Evolutionary conservation across 805 yeast genomes (phyloP).

Genomic region (Ogataea nakhonphanomensis): DNA sequence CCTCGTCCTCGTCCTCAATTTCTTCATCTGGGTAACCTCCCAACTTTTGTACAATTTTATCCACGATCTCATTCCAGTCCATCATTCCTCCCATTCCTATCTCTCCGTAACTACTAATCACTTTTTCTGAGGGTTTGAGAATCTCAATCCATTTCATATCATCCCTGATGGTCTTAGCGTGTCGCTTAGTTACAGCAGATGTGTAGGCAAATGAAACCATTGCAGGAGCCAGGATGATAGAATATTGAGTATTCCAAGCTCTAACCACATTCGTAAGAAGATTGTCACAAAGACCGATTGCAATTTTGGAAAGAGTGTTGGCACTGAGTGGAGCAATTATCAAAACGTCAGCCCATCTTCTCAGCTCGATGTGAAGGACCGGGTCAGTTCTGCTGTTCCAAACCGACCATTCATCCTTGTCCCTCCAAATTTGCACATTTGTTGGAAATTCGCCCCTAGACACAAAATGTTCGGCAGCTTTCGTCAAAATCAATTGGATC

Average conservation of each 20-base stretch:
- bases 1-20: constrained; percentile 48
- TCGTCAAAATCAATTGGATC: constrained; percentile 52
- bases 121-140: constrained; percentile 57
- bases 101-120: constrained; percentile 51
- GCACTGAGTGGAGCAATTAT: constrained; percentile 58
- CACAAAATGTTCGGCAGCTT: constrained; percentile 51
- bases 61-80: constrained; percentile 64
- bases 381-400: constrained; percentile 58
- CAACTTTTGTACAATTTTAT: constrained; percentile 47
- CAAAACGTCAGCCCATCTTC: constrained; percentile 60
- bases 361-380: constrained; percentile 54
- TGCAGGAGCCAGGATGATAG: constrained; percentile 56
- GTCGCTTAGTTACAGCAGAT: constrained; percentile 53
- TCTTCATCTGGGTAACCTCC: constrained; percentile 53
- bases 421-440: constrained; percentile 53
- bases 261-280: constrained; percentile 54
- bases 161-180: constrained; percentile 49
- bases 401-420: constrained; percentile 52
- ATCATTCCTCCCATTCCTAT: constrained; percentile 69
- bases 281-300: constrained; percentile 57
- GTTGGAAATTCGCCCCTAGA: constrained; percentile 44
- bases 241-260: constrained; percentile 60
- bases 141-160: constrained; percentile 64
- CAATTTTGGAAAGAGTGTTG: constrained; percentile 52
- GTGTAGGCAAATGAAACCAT: constrained; percentile 61